Evolutionary conservation across 2,329 filamentous ascomycete genomes (phyloP).

Genomic region (Aquanectria penicillioides): DNA sequence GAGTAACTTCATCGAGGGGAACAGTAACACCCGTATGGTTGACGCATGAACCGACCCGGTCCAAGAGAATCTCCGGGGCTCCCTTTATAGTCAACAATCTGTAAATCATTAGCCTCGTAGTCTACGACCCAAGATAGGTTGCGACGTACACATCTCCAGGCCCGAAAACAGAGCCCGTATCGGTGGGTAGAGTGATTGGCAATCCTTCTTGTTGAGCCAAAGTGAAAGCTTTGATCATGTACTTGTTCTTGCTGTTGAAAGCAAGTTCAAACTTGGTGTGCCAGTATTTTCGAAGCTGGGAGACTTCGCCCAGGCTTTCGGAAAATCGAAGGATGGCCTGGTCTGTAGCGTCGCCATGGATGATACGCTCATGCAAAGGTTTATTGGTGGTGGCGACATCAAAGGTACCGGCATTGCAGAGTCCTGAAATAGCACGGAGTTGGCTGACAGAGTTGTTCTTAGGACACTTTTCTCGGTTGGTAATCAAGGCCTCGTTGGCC

Average conservation of each 20-base stretch:
- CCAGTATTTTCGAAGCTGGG: slow-evolving; percentile 70
- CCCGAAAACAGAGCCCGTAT: slow-evolving; percentile 21
- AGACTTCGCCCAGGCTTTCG: slow-evolving; percentile 65
- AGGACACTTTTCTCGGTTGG: slow-evolving; percentile 32
- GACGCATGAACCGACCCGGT: slow-evolving; percentile 68
- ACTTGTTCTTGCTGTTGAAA: slow-evolving; percentile 88
- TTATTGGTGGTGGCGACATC: slow-evolving; percentile 70
- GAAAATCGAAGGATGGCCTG: slow-evolving; percentile 78
- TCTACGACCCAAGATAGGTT: too few species aligned
- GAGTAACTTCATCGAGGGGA: slow-evolving; percentile 54
- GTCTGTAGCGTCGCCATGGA: slow-evolving; percentile 82
- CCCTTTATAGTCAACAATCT: slow-evolving; percentile 80
- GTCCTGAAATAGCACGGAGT: slow-evolving; percentile 68
- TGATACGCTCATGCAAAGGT: slow-evolving; percentile 68
- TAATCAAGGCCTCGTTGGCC: slow-evolving; percentile 53
- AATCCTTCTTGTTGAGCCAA: slow-evolving; percentile 51
- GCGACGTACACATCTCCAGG: slow-evolving; percentile 14
- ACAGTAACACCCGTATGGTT: slow-evolving; percentile 63
- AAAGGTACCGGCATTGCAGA: slow-evolving; percentile 82
- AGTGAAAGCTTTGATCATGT: slow-evolving; percentile 74
- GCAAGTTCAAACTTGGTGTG: slow-evolving; percentile 73
- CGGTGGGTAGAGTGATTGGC: slow-evolving; percentile 39
- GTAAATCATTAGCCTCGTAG: background rate
- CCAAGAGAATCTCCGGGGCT: slow-evolving; percentile 78
- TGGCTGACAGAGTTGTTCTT: slow-evolving; percentile 62